Percentiles rank a stretch among this genome's conserved stretches.
phyloP scores from a whole-genome alignment of 331 rosid species.

The Prunus yedoensis region DNA sequence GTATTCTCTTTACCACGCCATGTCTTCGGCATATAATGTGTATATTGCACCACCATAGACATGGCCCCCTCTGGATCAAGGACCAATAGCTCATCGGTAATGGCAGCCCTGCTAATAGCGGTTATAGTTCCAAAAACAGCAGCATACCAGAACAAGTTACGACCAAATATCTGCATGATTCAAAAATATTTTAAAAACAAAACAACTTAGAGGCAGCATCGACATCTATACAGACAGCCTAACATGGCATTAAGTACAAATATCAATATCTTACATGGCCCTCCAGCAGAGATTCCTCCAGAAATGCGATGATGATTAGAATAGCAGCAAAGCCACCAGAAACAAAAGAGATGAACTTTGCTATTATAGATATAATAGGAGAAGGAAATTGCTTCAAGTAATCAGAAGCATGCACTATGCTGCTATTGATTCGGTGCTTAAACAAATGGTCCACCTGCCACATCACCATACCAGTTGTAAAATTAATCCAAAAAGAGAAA shows the following conservation, averaged over 20 bases:
- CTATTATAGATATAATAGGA: conserved; percentile 81
- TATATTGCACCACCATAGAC: conserved; percentile 91
- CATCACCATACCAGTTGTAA: conserved; percentile 14
- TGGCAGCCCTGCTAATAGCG: conserved; percentile 90
- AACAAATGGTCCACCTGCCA: conserved; percentile 93
- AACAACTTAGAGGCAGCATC: conserved; percentile 6
- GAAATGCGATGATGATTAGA: conserved; percentile 84
- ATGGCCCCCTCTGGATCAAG: conserved; percentile 80
- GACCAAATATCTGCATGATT: conserved; percentile 81
- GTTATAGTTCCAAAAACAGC: conserved; percentile 95
- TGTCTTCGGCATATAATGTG: conserved; percentile 97
- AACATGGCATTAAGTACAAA: conserved; percentile 4
- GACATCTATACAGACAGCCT: neutral
- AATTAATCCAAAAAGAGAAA: conserved; percentile 18
- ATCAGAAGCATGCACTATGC: conserved; percentile 78
- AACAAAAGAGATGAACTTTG: conserved; percentile 91
- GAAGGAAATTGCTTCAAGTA: conserved; percentile 94
- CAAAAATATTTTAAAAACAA: neutral
- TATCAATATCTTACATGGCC: conserved; percentile 69
- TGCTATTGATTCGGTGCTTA: conserved; percentile 88
- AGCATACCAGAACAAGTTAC: conserved; percentile 97
- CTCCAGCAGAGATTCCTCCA: conserved; percentile 94
- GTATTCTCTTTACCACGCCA: conserved; percentile 91
- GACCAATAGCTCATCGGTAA: conserved; percentile 68
- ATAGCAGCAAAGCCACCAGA: conserved; percentile 98